Evolutionary conservation across 345 rosid genomes (phyloP), one percentile per base, ranked within the genome.

Genomic region (Acer saccharum): DNA sequence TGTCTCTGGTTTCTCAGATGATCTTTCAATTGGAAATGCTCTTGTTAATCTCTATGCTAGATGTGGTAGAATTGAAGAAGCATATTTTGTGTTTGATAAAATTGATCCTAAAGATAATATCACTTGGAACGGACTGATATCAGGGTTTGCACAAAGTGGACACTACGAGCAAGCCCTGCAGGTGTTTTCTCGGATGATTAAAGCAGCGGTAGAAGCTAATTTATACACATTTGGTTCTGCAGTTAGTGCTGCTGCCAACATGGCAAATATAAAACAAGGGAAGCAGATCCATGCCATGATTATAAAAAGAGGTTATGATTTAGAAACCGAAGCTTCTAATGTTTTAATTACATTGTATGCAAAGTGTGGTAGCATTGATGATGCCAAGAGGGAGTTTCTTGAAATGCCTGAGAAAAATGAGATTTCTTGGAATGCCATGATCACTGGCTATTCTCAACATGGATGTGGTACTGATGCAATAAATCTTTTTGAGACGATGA

Each of bases 381-480:
- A 89, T 73, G 95, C 98, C 78, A 76, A 85, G 81, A 85, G 80
- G 68, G 89, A 79, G 84, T 95, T 93, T 67, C 68, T 76, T 68
- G 98, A 93, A 81, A 84, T 88, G 87, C 86, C 88, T 32, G 82
- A 78, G 70, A 91, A 84, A 84, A 95, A 83, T 80, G 94, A 86
- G 68, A 80, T 95, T 82, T 93, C 98, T 69, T 95, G 98, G 98
- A 95, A 95, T 80, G 93, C 98, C 65, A 90, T 95, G 83, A 93
- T 95, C 57, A 89, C 90, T 0, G 93, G 89, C 61, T 90, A 86
- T 83, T 95, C 95, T 75, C 97, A 93, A 77, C 97, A 95, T 66
- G 98, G 98, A 75, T 87, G 54, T 80, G 97, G 91, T 64, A 57
- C 70, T 64, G 87, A 92, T 85, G 98, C 95, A 71, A 72, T 95